A percentile compares a stretch with the other conserved stretches of the same genome.
Evolutionary conservation across 306 rosid species (phyloP).

Genomic region (Cicer cuneatum): DNA sequence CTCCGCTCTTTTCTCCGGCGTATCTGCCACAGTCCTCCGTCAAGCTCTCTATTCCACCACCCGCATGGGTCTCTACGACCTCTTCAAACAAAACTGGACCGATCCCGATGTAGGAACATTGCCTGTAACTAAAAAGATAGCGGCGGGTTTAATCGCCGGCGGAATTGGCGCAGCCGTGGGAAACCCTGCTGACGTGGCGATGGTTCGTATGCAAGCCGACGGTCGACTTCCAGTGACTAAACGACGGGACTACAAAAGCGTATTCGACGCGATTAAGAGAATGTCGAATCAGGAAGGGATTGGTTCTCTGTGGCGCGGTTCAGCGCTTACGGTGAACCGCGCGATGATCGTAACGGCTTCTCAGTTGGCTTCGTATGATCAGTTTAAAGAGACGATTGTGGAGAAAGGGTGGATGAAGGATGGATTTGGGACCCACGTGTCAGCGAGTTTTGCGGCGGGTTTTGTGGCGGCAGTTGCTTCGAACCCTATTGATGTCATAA

Average conservation of each 20-base stretch:
- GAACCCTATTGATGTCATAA: slow-evolving; percentile 89
- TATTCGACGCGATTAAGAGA: slow-evolving; percentile 64
- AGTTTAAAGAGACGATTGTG: slow-evolving; percentile 72
- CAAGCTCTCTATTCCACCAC: slow-evolving; percentile 84
- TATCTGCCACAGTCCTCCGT: slow-evolving; percentile 84
- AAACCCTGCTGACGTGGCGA: slow-evolving; percentile 89
- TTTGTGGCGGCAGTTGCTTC: slow-evolving; percentile 90
- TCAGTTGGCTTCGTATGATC: slow-evolving; percentile 82
- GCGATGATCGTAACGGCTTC: slow-evolving; percentile 97
- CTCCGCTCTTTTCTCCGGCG: slow-evolving; percentile 69
- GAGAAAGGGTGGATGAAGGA: slow-evolving; percentile 65
- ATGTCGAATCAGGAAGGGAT: slow-evolving; percentile 76
- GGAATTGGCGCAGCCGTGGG: slow-evolving; percentile 85
- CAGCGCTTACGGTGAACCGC: slow-evolving; percentile 84
- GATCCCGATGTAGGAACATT: slow-evolving; percentile 58
- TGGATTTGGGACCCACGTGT: slow-evolving; percentile 78
- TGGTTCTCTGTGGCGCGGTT: slow-evolving; percentile 87
- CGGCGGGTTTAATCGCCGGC: slow-evolving; percentile 72
- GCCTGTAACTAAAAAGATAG: slow-evolving; percentile 54
- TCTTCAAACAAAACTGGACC: slow-evolving; percentile 68
- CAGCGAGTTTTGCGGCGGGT: slow-evolving; percentile 88
- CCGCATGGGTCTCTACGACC: slow-evolving; percentile 84
- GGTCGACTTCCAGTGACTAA: slow-evolving; percentile 70
- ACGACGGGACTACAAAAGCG: slow-evolving; percentile 77
- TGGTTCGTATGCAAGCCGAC: slow-evolving; percentile 95